Percentiles rank a stretch among this genome's conserved stretches.
phyloP scores from a whole-genome alignment of 2,329 filamentous ascomycete species.

The Colletotrichum theobromicola region DNA sequence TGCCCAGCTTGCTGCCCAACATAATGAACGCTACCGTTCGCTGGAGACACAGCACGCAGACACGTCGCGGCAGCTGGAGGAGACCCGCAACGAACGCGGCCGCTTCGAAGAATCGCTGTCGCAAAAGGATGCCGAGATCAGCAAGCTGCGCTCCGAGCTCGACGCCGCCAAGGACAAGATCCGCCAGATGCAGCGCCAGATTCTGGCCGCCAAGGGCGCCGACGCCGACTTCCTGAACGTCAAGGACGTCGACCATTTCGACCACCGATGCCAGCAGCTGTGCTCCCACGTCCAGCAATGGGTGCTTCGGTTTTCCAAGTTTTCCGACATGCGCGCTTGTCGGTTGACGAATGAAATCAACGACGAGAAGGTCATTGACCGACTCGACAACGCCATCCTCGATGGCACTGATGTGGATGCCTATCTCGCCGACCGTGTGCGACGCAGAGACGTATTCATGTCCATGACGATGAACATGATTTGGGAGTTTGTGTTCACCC shows the following conservation, averaged over 20 bases:
- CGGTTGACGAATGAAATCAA: slow-evolving; percentile 83
- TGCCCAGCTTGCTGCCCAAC: slow-evolving; percentile 74
- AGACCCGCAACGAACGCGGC: slow-evolving; percentile 68
- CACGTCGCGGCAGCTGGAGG: slow-evolving; percentile 71
- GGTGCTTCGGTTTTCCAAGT: slow-evolving; percentile 97
- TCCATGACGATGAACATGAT: slow-evolving; percentile 99
- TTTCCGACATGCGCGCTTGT: slow-evolving; percentile 90
- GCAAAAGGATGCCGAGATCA: slow-evolving; percentile 85
- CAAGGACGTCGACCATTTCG: slow-evolving; percentile 93
- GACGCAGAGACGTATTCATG: slow-evolving; percentile 94
- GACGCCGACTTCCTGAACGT: slow-evolving; percentile 78
- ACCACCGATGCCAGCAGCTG: slow-evolving; percentile 89
- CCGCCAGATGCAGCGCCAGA: slow-evolving; percentile 55
- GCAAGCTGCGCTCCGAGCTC: slow-evolving; percentile 77
- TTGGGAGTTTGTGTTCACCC: slow-evolving; percentile 98
- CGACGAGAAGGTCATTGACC: slow-evolving; percentile 91
- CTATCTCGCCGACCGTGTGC: slow-evolving; percentile 87
- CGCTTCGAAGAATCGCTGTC: slow-evolving; percentile 70
- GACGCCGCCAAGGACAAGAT: slow-evolving; percentile 72
- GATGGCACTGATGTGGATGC: slow-evolving; percentile 92
- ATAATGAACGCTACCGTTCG: slow-evolving; percentile 72
- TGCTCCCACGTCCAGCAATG: slow-evolving; percentile 97
- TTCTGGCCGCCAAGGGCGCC: slow-evolving; percentile 62
- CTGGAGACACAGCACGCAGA: slow-evolving; percentile 72
- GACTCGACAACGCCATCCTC: slow-evolving; percentile 91